Evolutionary conservation across 495 filamentous ascomycete genomes (phyloP), one percentile per base, ranked within the genome.

Genomic region (Jackrogersella multiformis): DNA sequence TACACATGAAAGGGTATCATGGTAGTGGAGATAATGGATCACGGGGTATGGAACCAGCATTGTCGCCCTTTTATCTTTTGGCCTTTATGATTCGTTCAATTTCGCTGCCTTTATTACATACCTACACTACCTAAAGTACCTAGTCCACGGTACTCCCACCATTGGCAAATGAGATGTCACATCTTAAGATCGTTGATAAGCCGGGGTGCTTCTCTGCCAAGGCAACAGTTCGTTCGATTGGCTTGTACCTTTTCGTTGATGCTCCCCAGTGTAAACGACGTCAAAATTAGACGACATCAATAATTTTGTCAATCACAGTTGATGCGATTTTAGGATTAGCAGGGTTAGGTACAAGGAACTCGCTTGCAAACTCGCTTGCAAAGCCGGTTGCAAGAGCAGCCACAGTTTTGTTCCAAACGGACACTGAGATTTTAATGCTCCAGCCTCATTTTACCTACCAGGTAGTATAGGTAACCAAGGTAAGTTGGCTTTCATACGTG

Each of bases 61-160:
- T 32, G 35, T 69, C 23, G 39, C 21, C 53, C 38, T 53, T 35
- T 41, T 58, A 56, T 36, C 0, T 18, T 54, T 28, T 32, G 57
- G 34, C 15, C 23, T 34, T 23, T 21, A 9, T 64, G 66, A 69
- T 69, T 69, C 60, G 60, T 38, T 63, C 10, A n/a, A n/a, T n/a
- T n/a, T n/a, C n/a, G n/a, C n/a, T n/a, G 49, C 45, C 18, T 35
- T 24, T 15, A 28, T 51, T 49, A 30, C 21, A 46, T 52, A 24
- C 9, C n/a, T n/a, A n/a, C n/a, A n/a, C n/a, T n/a, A n/a, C n/a
- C n/a, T n/a, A n/a, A n/a, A n/a, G n/a, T n/a, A n/a, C n/a, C 21
- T 56, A 44, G 54, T 34, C 35, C 15, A 35, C 26, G 16, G 51
- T 56, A 65, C 57, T 52, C 51, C 35, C 52, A 26, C 49, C 51